These are phyloP conservation scores for Aspergillus steynii DNA, from an alignment of 495 filamentous ascomycete species.

Conservation along the genomic window DNA sequence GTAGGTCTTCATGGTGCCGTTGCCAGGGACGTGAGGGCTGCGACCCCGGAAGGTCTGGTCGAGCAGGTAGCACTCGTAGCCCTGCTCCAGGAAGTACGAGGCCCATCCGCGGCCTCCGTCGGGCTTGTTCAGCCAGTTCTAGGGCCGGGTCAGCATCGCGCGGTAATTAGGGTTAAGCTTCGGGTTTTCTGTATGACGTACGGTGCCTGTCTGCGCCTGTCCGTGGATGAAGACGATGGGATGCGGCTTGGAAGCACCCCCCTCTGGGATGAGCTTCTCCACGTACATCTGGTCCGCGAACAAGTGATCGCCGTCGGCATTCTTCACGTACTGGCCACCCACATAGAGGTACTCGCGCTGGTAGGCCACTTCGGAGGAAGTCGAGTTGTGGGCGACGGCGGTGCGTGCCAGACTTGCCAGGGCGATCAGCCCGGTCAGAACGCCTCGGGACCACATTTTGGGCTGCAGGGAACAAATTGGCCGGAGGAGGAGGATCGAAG, in stretches of 20 bases:
- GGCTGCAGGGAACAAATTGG: background rate
- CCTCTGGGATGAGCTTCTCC: slow-evolving; percentile 48
- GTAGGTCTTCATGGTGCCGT: slow-evolving; percentile 29
- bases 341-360: slow-evolving; percentile 49
- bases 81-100: slow-evolving; percentile 44
- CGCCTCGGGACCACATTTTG: background rate
- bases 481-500: background rate
- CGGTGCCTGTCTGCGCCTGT: slow-evolving; percentile 50
- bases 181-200: slow-evolving; percentile 26
- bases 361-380: slow-evolving; percentile 6
- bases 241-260: slow-evolving; percentile 22
- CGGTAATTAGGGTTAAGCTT: background rate
- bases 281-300: slow-evolving; percentile 57
- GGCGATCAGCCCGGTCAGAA: background rate
- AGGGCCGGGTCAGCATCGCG: background rate
- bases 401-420: background rate
- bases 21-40: slow-evolving; percentile 33
- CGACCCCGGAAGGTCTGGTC: slow-evolving; percentile 48
- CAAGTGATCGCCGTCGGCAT: slow-evolving; percentile 34
- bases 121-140: slow-evolving; percentile 50
- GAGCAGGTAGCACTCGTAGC: slow-evolving; percentile 46
- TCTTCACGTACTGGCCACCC: slow-evolving; percentile 44
- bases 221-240: slow-evolving; percentile 58
- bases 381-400: background rate
- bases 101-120: slow-evolving; percentile 50